Percentiles rank a stretch among this genome's conserved stretches.
phyloP scores from a whole-genome alignment of 1,284 basidiomycete species.

The Ustilago esculenta region DNA sequence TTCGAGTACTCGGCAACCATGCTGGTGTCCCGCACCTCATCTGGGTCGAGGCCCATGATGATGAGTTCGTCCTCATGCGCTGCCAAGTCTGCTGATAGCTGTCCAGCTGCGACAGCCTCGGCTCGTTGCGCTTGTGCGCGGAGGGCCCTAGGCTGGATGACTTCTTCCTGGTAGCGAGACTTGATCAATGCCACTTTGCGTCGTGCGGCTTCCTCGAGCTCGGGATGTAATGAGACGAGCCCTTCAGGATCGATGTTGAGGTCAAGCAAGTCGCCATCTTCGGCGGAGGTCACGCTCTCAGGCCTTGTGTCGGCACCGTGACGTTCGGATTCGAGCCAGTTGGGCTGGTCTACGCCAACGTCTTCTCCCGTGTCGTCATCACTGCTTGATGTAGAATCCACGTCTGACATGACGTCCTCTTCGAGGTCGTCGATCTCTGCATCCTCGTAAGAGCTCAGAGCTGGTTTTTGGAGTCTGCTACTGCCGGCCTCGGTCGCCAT shows the following conservation, averaged over 20 bases:
- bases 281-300: conserved; percentile 52
- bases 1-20: conserved; percentile 99
- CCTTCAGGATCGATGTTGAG: conserved; percentile 63
- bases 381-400: conserved; percentile 40
- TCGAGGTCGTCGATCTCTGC: conserved; percentile 35
- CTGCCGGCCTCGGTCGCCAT: conserved; percentile 3
- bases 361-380: conserved; percentile 37
- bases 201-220: conserved; percentile 59
- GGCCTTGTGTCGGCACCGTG: conserved; percentile 27
- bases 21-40: conserved; percentile 86
- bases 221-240: conserved; percentile 60
- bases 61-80: conserved; percentile 64
- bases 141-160: conserved; percentile 51
- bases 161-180: conserved; percentile 53
- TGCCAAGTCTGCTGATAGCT: conserved; percentile 54
- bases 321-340: conserved; percentile 41
- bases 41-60: conserved; percentile 63
- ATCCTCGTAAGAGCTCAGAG: conserved; percentile 3
- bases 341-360: conserved; percentile 15
- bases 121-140: conserved; percentile 53
- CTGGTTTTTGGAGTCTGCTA: conserved; percentile 3
- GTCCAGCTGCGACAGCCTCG: conserved; percentile 51
- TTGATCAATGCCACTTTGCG: conserved; percentile 57
- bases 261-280: conserved; percentile 47
- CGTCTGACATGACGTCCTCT: conserved; percentile 44